Percentiles rank a stretch among this genome's conserved stretches.
Evolutionary conservation across 352 stramenopile species (phyloP).

Genomic region (Plasmopara halstedii): DNA sequence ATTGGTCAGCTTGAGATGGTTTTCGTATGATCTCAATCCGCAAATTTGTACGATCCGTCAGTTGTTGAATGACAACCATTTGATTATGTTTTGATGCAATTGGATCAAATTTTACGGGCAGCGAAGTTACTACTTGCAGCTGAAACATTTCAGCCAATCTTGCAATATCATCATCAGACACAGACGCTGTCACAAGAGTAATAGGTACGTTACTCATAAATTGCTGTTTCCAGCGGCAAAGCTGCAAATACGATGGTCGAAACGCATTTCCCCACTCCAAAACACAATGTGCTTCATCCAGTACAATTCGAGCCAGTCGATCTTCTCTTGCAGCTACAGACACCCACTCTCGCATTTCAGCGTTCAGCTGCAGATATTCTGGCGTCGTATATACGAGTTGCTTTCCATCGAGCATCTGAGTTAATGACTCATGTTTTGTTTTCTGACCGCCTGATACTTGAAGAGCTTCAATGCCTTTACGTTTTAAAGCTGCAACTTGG

Average conservation of each 20-base stretch:
- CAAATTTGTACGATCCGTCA: constrained; percentile 59
- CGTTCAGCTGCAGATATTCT: constrained; percentile 68
- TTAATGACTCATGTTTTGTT: constrained; percentile 19
- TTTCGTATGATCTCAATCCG: constrained; percentile 55
- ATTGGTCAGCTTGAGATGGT: constrained; percentile 8
- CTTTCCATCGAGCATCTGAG: constrained; percentile 31
- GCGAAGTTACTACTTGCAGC: constrained; percentile 16
- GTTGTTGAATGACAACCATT: constrained; percentile 56
- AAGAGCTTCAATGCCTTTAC: constrained; percentile 43
- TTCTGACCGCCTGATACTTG: constrained; percentile 35
- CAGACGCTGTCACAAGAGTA: constrained; percentile 65
- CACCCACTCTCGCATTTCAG: constrained; percentile 45
- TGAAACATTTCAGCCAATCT: constrained; percentile 46
- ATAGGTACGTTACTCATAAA: constrained; percentile 44
- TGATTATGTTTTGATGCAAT: constrained; percentile 4
- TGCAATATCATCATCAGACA: constrained; percentile 55
- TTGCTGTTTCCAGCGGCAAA: constrained; percentile 46
- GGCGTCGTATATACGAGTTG: constrained; percentile 74
- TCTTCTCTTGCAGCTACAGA: constrained; percentile 9
- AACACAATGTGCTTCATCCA: constrained; percentile 77
- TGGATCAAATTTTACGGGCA: not conserved
- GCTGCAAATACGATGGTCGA: constrained; percentile 56
- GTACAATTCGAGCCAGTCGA: constrained; percentile 44
- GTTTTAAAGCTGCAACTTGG: constrained; percentile 54
- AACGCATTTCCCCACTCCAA: constrained; percentile 78